Base-by-base conservation (phyloP, 2,329 filamentous ascomycete genomes). In the Fusarium coicis region DNA sequence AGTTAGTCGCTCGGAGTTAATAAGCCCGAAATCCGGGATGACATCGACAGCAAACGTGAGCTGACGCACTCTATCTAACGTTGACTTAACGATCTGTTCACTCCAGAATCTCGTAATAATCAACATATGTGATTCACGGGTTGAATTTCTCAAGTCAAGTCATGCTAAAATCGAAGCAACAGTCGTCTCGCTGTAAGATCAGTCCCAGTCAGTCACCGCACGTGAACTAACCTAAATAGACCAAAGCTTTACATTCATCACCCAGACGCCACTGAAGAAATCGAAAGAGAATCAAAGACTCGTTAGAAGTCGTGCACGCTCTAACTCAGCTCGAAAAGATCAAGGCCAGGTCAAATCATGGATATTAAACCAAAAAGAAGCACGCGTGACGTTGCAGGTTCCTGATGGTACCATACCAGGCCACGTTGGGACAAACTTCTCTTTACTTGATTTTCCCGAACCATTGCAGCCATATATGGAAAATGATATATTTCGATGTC, bases 391-490 rank as follows among this genome's bases (percentile, higher is more conserved):
- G 1, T 4, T 70, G 1, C 26, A 57, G 12, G 46, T 66, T 8
- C 46, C 54, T 7, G 56, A 67, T 61, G 49, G 61, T 2, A 61
- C 59, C 9, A 68, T 63, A 11, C 74, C 74, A 7, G 21, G 30
- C 2, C 72, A 64, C 7, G 64, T 76, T 8, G 74, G 70, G 0
- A 58, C 69, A 2, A 66, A 75, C 12, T 21, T 76, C 3, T 75
- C 74, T 14, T 43, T 75, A 6, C 52, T 76, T 23, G 66, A 68
- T n/a, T 75, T 76, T n/a, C 72, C 74, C 4, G 74, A 76, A 18
- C 52, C 57, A 3, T 37, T 76, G 4, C 54, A 73, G 11, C 62
- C 74, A 7, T 76, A 75, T 18, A 76, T 76, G 67, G 62, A 74
- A 16, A 62, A 74, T 11, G 64, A 72, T 7, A 42, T 76, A 0